phyloP scores from a whole-genome alignment of 75 land plant genomes.

The Sequoiadendron giganteum region DNA sequence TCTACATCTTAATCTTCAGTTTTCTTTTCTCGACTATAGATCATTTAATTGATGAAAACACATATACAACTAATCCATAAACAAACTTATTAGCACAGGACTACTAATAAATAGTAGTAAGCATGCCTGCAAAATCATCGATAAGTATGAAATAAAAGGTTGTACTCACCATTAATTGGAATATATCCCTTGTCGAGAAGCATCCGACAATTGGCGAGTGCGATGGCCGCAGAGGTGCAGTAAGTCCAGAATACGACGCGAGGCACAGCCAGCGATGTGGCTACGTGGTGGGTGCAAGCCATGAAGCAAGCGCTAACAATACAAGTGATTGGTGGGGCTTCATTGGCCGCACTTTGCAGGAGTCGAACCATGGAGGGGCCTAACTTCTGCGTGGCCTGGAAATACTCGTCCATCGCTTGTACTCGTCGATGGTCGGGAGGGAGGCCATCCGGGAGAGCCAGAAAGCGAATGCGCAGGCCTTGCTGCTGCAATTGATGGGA shows the following conservation, averaged over 20 bases:
- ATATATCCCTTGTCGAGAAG: neutral
- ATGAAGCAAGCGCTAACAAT: neutral
- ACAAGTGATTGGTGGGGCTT: constrained; percentile 5
- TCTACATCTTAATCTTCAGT: too few relatives aligned
- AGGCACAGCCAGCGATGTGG: neutral
- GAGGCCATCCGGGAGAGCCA: neutral
- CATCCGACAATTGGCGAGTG: neutral
- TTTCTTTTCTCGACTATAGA: too few relatives aligned
- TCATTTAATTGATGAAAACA: too few relatives aligned
- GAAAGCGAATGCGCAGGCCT: neutral
- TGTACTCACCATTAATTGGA: neutral
- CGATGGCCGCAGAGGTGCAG: neutral
- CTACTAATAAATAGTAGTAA: too few relatives aligned
- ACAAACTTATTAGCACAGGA: too few relatives aligned
- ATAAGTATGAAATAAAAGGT: too few relatives aligned
- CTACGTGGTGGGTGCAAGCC: neutral
- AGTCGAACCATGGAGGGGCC: neutral
- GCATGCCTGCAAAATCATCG: too few relatives aligned
- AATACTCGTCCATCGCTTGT: neutral
- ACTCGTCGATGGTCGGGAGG: neutral
- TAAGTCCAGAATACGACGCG: constrained; percentile 6
- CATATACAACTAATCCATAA: too few relatives aligned
- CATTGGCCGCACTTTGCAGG: neutral
- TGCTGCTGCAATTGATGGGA: neutral
- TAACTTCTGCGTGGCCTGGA: neutral